phyloP scores from a whole-genome alignment of 2,329 filamentous ascomycete species.

The Monilinia vaccinii-corymbosi region DNA sequence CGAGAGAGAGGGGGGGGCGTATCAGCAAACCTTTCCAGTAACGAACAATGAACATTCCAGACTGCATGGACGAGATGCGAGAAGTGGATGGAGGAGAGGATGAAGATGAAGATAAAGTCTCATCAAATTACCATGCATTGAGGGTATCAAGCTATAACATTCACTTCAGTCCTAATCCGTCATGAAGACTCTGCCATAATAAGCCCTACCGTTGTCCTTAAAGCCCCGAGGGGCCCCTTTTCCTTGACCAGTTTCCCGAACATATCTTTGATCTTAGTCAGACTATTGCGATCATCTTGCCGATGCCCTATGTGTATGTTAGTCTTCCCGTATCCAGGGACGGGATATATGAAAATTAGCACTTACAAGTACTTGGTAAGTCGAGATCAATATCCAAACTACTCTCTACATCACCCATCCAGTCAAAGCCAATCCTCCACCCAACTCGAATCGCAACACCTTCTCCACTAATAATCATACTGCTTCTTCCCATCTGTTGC shows the following conservation, averaged over 20 bases:
- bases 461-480: constrained; percentile 29
- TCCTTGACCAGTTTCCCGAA: constrained; percentile 51
- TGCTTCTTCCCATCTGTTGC: constrained; percentile 44
- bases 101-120: too few relatives aligned
- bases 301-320: constrained; percentile 44
- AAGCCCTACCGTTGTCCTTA: constrained; percentile 51
- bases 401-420: constrained; percentile 62
- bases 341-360: neutral
- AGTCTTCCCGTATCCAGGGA: neutral
- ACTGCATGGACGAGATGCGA: neutral
- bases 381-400: constrained; percentile 45
- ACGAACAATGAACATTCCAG: neutral
- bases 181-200: constrained; percentile 30
- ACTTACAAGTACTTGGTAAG: constrained; percentile 56
- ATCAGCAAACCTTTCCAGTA: neutral
- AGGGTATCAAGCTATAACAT: neutral
- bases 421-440: constrained; percentile 61
- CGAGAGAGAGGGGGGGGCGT: neutral
- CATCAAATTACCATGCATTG: neutral
- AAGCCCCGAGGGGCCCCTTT: constrained; percentile 47
- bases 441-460: constrained; percentile 37
- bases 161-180: neutral
- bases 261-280: constrained; percentile 49
- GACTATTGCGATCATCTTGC: constrained; percentile 44
- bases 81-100: neutral